Evolutionary conservation across 148 eudicot species (phyloP).

Genomic region (Rheum nobile): DNA sequence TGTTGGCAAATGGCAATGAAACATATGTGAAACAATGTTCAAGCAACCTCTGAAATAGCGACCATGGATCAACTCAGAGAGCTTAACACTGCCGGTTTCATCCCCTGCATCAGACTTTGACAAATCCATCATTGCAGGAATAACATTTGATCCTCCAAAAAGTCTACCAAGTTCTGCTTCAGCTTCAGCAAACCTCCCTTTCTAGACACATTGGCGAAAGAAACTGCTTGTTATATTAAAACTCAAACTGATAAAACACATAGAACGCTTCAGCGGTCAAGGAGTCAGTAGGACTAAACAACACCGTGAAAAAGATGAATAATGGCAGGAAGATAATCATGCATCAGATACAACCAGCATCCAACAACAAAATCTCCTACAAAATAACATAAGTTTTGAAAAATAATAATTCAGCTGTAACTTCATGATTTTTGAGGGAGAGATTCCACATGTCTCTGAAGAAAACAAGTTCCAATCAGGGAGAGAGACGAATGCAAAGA

Average conservation of each 20-base stretch:
- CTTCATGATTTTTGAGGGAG: not conserved
- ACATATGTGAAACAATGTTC: not conserved
- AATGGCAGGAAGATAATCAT: not conserved
- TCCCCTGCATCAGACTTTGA: slow-evolving; percentile 68
- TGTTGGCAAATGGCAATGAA: slow-evolving; percentile 1
- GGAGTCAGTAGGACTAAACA: too few species aligned
- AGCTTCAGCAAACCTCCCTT: slow-evolving; percentile 73
- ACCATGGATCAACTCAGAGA: slow-evolving; percentile 60
- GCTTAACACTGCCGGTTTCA: slow-evolving; percentile 40
- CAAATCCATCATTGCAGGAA: slow-evolving; percentile 68
- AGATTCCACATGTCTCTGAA: not conserved
- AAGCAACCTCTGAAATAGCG: slow-evolving; percentile 79
- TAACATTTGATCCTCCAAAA: slow-evolving; percentile 59
- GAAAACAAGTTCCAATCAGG: not conserved
- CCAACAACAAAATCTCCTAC: not conserved
- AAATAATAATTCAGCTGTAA: not conserved
- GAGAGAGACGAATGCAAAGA: not conserved
- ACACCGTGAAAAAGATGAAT: not conserved
- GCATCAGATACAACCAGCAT: not conserved
- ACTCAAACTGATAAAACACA: not conserved
- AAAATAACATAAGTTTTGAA: not conserved
- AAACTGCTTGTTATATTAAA: not conserved
- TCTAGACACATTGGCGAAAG: slow-evolving; percentile 23
- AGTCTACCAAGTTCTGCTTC: slow-evolving; percentile 70
- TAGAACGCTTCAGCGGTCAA: not conserved